Base-by-base conservation (phyloP, 2,329 filamentous ascomycete genomes). In the Teratosphaeria nubilosa region DNA sequence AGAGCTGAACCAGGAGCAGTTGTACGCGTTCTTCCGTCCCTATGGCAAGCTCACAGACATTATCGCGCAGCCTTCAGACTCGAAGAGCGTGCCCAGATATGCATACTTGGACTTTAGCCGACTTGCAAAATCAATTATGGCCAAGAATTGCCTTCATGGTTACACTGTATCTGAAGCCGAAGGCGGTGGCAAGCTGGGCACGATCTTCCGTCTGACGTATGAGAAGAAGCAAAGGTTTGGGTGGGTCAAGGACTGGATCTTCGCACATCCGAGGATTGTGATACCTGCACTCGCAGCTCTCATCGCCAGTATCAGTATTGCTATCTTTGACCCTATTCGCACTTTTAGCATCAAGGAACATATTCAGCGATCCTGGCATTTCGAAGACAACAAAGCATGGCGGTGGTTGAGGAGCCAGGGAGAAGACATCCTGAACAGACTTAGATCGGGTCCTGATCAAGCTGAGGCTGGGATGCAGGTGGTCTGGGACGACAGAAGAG, bases 41-140 rank as follows among this genome's bases (percentile, higher is more conserved):
- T 99, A 95, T 72, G 94, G 94, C 25, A 96, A 95, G 72, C 84
- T 99, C 55, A 81, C 84, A 25, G 90, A 97, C 64, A 96, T 99
- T 59, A 79, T 83, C 1, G 82, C 86, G 0, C 90, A 96, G 69
- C 83, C 90, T 0, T 85, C 86, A 2, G 91, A 96, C 68, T 95
- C 91, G 11, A 96, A 96, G 72, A 78, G 90, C 1, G 68, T 88
- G 2, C 92, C 94, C 0, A 86, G 85, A 66, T 96, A 84, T 72
- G 91, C 91, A 0, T 83, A 85, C 56, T 74, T 97, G 24, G 88
- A 91, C 68, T 97, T 94, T 66, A 78, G 83, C 1, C 79, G 82
- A 7, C 79, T 88, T 14, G 82, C 88, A 37, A 86, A 88, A 67
- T 87, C 91, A 6, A 87, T 95, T 57, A 90, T 94, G 83, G 91